Base-by-base conservation (phyloP, 2,329 filamentous ascomycete genomes). In the Rhinocladiella similis region DNA sequence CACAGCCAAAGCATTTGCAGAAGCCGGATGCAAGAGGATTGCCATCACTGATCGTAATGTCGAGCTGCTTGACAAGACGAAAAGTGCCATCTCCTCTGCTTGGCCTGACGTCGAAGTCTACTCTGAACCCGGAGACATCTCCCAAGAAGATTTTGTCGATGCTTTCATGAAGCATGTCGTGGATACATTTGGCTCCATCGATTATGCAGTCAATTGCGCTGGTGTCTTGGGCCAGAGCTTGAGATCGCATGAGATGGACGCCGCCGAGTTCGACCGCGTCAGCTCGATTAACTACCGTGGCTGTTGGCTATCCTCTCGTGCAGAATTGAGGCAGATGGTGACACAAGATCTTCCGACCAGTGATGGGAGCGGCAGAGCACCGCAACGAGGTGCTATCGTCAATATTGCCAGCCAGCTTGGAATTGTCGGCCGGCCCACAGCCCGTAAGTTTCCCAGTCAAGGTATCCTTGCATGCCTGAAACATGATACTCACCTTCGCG, bases 131-230 rank as follows among this genome's bases (percentile, higher is more conserved):
- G 80, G 80, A 3, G 77, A 83, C 52, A 69, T 84, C 18, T 70
- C 80, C 0, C 72, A 80, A 19, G 75, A 79, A 48, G 47, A 47
- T 0, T 83, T 80, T 57, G 73, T 77, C 25, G 67, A 72, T 2
- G 64, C 64, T 0, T 73, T 81, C 13, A 67, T 69, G 18, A 66
- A 60, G 36, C 67, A 71, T 1, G 66, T 72, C 0, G 65, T 67
- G 4, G 59, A 61, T 0, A 61, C 54, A 1, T 80, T 81, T 55
- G 69, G 69, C 0, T 75, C 81, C 5, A 65, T 85, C 2, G 82
- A 84, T 63, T 84, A 84, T 64, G 77, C 75, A 0, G 77, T 84
- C 12, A 81, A 80, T 54, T 83, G 80, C 50, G 82, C 82, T 0
- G 82, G 82, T 0, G 74, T 84, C 3, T 62, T 80, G 2, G 77